Evolutionary conservation across 176 grass and related monocot species (phyloP).

Genomic region (Triticum urartu): DNA sequence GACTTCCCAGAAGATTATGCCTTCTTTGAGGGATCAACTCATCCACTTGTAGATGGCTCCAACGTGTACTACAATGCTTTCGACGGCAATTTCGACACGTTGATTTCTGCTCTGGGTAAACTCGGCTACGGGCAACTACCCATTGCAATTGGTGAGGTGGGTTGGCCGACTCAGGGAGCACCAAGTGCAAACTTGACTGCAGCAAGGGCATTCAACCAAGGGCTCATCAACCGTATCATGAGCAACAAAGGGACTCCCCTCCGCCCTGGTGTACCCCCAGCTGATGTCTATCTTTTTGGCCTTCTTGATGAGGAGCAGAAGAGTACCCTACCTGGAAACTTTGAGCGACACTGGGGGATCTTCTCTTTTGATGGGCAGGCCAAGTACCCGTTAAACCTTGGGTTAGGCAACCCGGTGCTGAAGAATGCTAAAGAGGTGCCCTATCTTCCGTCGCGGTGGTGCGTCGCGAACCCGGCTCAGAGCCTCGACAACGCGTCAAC

Average conservation of each 20-base stretch:
- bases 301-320: conserved; percentile 92
- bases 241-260: conserved; percentile 88
- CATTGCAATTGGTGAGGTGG: conserved; percentile 84
- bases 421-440: conserved; percentile 81
- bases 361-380: conserved; percentile 95
- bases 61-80: conserved; percentile 96
- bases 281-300: conserved; percentile 88
- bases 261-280: conserved; percentile 68
- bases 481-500: conserved; percentile 43
- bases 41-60: conserved; percentile 79
- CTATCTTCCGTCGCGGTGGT: conserved; percentile 88
- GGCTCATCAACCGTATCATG: conserved; percentile 65
- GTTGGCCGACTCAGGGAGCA: conserved; percentile 96
- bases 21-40: conserved; percentile 90
- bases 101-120: conserved; percentile 78
- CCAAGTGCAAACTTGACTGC: conserved; percentile 84
- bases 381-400: conserved; percentile 86
- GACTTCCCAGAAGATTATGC: conserved; percentile 98
- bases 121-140: conserved; percentile 76
- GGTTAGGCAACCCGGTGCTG: conserved; percentile 57
- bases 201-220: conserved; percentile 87
- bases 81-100: conserved; percentile 92
- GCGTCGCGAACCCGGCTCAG: conserved; percentile 58
- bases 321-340: conserved; percentile 72
- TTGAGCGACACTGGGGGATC: conserved; percentile 93